Evolutionary conservation across 768 basidiomycete species (phyloP), one percentile per base, ranked within the genome.

Genomic region (Arthromyces matolae): DNA sequence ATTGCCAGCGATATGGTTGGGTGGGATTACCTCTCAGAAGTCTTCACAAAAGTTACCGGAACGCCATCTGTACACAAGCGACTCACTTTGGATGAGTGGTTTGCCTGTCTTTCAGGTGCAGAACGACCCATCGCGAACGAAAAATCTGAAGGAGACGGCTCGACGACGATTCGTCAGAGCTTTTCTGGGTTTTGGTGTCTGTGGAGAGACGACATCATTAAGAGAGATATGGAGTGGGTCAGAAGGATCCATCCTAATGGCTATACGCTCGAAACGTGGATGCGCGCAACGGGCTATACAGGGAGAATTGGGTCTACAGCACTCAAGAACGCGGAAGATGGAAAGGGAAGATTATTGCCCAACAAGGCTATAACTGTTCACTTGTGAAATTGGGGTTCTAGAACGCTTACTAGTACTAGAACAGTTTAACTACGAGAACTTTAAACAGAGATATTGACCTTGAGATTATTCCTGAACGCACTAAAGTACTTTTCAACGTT

Each of bases 211-310:
- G 68, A 70, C 51, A 54, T 76, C 27, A 57, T 78, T 32, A 64
- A 60, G 52, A 61, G 70, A 53, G 70, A 78, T 49, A 68, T 73
- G 65, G 67, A 69, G 5, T 76, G 73, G 72, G 62, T 76, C 20
- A 55, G 67, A 40, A 62, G 57, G 10, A 56, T 73, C 13, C 64
- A 76, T 57, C 71, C 74, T 0, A 52, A 54, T 8, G 57, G 59
- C 3, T 50, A 67, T 38, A 67, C 65, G 1, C 53, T 75, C 19
- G 71, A 72, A 55, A 65, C 52, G 29, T 76, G 73, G 73, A 71
- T 76, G 64, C 62, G 61, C 49, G 55, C 61, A 53, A 65, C 57
- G 2, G 50, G 54, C 2, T 75, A 73, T 50, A 52, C 42, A 8
- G 63, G 65, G 20, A 49, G 39, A 35, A 56, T 59, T 25, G 55